Percentiles rank a stretch among this genome's conserved stretches.
These are phyloP conservation scores for Pseudogymnoascus sp. DNA, from an alignment of 2,329 filamentous ascomycete species.

Conservation along the genomic window DNA sequence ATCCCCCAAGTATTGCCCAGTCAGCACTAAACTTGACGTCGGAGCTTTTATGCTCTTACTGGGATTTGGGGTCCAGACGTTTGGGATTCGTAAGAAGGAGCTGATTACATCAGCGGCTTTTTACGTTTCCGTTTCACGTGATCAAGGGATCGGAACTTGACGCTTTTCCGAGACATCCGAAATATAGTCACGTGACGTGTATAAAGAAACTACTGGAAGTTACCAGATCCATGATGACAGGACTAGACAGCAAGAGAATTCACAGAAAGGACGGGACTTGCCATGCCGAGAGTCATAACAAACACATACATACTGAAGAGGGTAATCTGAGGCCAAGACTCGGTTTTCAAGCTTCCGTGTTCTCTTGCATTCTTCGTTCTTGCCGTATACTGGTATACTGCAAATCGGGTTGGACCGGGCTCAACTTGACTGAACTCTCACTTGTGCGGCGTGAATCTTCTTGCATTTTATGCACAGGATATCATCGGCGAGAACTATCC, in stretches of 20 bases:
- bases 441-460: background rate
- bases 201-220: conserved; percentile 8
- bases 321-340: background rate
- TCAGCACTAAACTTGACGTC: background rate
- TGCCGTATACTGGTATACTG: background rate
- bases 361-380: background rate
- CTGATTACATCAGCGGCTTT: background rate
- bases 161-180: conserved; percentile 4
- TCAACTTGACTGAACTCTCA: background rate
- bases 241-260: background rate
- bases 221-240: background rate
- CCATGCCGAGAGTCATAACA: background rate
- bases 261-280: background rate
- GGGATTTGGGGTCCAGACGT: background rate
- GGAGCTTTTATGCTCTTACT: background rate
- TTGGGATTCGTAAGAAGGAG: background rate
- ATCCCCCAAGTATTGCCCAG: background rate
- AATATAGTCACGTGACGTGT: background rate
- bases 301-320: background rate
- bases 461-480: background rate
- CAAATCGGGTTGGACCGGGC: background rate
- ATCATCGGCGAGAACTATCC: background rate
- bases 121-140: background rate
- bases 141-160: background rate
- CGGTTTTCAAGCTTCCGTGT: background rate